These are phyloP conservation scores for Aspergillus pseudoviridinutans DNA, from an alignment of 2,329 filamentous ascomycete species.

Conservation along the genomic window DNA sequence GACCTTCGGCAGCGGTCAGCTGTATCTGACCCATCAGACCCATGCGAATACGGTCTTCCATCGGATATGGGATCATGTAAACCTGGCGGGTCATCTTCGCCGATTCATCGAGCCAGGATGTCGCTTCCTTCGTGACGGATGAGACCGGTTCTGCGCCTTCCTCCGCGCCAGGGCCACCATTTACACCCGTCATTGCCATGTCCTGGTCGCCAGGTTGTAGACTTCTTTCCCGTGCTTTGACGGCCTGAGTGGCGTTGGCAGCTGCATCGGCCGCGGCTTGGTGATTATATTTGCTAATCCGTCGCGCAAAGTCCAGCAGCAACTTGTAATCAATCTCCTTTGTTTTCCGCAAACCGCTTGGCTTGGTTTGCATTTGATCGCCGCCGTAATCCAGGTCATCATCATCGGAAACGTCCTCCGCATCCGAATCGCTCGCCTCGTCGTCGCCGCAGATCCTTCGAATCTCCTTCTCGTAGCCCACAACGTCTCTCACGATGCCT, in stretches of 20 bases:
- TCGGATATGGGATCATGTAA: slow-evolving; percentile 43
- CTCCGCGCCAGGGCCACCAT: slow-evolving; percentile 20
- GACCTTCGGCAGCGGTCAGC: slow-evolving; percentile 48
- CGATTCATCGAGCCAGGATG: slow-evolving; percentile 40
- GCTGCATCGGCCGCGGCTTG: slow-evolving; percentile 42
- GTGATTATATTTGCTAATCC: slow-evolving; percentile 46
- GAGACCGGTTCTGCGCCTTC: slow-evolving; percentile 29
- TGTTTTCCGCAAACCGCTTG: slow-evolving; percentile 11
- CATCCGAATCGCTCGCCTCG: slow-evolving; percentile 29
- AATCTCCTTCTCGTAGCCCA: slow-evolving; percentile 39
- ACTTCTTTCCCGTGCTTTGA: slow-evolving; percentile 16
- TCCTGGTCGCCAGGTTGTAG: slow-evolving; percentile 23
- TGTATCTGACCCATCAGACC: slow-evolving; percentile 46
- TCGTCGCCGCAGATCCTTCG: slow-evolving; percentile 29
- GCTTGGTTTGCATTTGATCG: slow-evolving; percentile 4
- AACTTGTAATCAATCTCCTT: slow-evolving; percentile 43
- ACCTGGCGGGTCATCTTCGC: slow-evolving; percentile 37
- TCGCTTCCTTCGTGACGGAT: slow-evolving; percentile 37
- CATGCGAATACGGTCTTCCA: slow-evolving; percentile 42
- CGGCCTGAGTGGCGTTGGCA: slow-evolving; percentile 18
- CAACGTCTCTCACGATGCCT: slow-evolving; percentile 38
- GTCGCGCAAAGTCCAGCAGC: slow-evolving; percentile 42
- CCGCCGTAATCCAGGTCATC: slow-evolving; percentile 4
- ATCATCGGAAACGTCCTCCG: slow-evolving; percentile 19
- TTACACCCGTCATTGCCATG: slow-evolving; percentile 32